Conservation (phyloP, 208 protist species). For the Leishmania arabica region DNA sequence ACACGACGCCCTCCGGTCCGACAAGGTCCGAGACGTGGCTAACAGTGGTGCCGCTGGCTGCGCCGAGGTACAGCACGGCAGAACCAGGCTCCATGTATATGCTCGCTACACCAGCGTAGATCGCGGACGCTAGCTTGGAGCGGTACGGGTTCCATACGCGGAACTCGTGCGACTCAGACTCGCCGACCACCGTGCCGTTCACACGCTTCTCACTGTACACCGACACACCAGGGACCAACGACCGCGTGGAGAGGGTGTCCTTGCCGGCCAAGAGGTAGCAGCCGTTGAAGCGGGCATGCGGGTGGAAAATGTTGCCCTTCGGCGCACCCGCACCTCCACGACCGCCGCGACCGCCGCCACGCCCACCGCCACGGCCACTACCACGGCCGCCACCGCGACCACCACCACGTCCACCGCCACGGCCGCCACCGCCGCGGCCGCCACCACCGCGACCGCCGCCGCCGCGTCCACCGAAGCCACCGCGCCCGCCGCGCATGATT, state of each 20-base stretch:
- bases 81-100: constrained; percentile 98
- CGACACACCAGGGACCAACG: constrained; percentile 97
- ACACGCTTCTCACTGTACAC: constrained; percentile 99
- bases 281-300: constrained; percentile 95
- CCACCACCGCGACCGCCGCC: constrained; percentile 40
- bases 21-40: constrained; percentile 99
- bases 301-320: constrained; percentile 95
- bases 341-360: constrained; percentile 53
- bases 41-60: constrained; percentile 99
- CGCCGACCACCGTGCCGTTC: constrained; percentile 65
- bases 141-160: constrained; percentile 99
- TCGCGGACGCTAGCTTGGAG: constrained; percentile 99
- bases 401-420: constrained; percentile 41
- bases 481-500: constrained; percentile 28
- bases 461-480: constrained; percentile 37
- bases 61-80: constrained; percentile 99
- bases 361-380: constrained; percentile 57
- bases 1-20: constrained; percentile 98
- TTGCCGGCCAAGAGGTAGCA: constrained; percentile 98
- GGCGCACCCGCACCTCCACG: constrained; percentile 55
- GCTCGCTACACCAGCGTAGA: constrained; percentile 98
- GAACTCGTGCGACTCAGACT: constrained; percentile 97
- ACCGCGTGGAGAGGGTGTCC: constrained; percentile 97
- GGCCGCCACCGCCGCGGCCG: constrained; percentile 44
- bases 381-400: constrained; percentile 53